Percentiles rank a stretch among this genome's conserved stretches.
Evolutionary conservation across 2,329 filamentous ascomycete species (phyloP).

Genomic region (Acarospora socialis): DNA sequence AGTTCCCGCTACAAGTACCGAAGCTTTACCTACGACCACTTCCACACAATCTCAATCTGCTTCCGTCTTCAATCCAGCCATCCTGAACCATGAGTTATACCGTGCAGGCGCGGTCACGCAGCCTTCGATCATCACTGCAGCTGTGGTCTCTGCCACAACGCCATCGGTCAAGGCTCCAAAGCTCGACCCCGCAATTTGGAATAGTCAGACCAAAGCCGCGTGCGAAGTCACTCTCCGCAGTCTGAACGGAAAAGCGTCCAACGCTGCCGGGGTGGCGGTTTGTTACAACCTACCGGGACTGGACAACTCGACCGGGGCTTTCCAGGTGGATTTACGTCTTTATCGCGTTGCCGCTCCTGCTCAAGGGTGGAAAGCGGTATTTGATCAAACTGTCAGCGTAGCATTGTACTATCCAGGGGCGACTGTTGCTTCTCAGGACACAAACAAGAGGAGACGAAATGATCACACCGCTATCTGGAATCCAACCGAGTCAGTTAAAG

Average conservation of each 20-base stretch:
- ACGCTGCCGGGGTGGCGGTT: conserved; percentile 61
- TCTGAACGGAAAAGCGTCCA: conserved; percentile 44
- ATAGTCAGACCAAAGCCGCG: conserved; percentile 39
- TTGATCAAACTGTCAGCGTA: conserved; percentile 18
- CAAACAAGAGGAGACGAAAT: neutral
- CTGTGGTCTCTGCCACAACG: too few relatives aligned
- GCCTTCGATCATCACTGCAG: too few relatives aligned
- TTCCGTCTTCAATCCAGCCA: neutral
- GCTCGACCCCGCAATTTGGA: too few relatives aligned
- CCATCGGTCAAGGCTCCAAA: too few relatives aligned
- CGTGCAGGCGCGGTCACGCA: too few relatives aligned
- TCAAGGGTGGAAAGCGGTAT: conserved; percentile 30
- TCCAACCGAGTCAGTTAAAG: too few relatives aligned
- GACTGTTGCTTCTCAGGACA: conserved; percentile 7
- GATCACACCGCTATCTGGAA: neutral
- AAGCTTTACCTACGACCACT: too few relatives aligned
- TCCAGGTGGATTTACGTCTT: conserved; percentile 62
- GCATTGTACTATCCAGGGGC: conserved; percentile 16
- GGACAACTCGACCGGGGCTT: conserved; percentile 49
- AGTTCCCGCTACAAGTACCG: too few relatives aligned
- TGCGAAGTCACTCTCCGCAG: conserved; percentile 44
- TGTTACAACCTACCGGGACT: conserved; percentile 71
- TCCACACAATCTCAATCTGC: conserved; percentile 6
- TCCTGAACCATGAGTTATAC: conserved; percentile 11
- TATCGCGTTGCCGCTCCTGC: conserved; percentile 52